phyloP scores from a whole-genome alignment of 495 filamentous ascomycete species.

The Tricharina praecox region DNA sequence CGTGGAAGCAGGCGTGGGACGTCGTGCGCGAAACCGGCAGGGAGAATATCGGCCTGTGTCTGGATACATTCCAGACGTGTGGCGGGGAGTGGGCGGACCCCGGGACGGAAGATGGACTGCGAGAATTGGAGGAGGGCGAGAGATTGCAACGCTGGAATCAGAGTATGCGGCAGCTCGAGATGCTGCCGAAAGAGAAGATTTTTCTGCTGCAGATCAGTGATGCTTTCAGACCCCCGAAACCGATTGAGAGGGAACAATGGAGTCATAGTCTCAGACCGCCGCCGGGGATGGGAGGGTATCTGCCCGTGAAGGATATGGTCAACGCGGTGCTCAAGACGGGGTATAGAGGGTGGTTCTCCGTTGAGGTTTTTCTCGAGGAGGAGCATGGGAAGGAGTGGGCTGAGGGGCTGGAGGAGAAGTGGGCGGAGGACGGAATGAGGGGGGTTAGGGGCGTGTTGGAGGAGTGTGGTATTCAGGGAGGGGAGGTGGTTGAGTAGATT shows the following conservation, averaged over 20 bases:
- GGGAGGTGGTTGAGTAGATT: too few species aligned
- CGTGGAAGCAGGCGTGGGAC: constrained; percentile 51
- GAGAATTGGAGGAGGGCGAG: constrained; percentile 31
- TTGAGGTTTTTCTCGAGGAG: constrained; percentile 61
- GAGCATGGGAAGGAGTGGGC: constrained; percentile 40
- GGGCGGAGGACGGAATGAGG: constrained; percentile 43
- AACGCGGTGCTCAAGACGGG: constrained; percentile 53
- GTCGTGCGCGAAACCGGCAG: constrained; percentile 45
- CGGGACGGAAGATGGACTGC: constrained; percentile 44
- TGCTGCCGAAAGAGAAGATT: constrained; percentile 53
- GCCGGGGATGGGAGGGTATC: constrained; percentile 54
- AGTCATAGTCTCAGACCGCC: constrained; percentile 54
- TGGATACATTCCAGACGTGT: constrained; percentile 68
- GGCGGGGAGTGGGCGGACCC: constrained; percentile 67
- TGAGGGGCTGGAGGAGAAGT: constrained; percentile 40
- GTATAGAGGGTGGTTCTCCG: constrained; percentile 53
- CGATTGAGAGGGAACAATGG: constrained; percentile 46
- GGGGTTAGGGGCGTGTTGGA: constrained; percentile 38
- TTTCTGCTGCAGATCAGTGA: constrained; percentile 63
- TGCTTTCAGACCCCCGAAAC: constrained; percentile 46
- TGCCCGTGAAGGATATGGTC: constrained; percentile 50
- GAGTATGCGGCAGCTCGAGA: constrained; percentile 40
- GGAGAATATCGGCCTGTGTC: constrained; percentile 54
- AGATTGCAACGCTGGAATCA: constrained; percentile 35
- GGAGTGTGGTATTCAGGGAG: constrained; percentile 24